Base-by-base conservation (phyloP, 2,329 filamentous ascomycete genomes). In the Beauveria bassiana region DNA sequence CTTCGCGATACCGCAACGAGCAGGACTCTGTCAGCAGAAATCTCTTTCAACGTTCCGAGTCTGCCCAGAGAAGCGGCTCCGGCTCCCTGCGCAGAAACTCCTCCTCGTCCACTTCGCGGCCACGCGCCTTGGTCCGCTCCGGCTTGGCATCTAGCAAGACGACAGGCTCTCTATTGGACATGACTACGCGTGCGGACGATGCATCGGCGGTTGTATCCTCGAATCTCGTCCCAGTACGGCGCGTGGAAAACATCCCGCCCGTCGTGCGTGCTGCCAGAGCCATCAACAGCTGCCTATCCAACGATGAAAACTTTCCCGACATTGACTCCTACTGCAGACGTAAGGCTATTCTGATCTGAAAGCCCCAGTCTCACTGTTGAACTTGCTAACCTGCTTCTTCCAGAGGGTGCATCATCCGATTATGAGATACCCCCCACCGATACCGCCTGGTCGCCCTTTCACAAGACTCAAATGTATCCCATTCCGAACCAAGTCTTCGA, bases 401-500 rank as follows among this genome's bases (percentile, higher is more conserved):
- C 6, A 96, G 91, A 93, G 78, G 92, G 95, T 65, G 87, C 89
- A 66, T 96, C 93, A 5, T 93, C 90, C 69, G 92, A 96, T 66
- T 98, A 98, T 77, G 91, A 97, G 68, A 78, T 96, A 54, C 84
- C 89, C 47, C 77, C 79, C 61, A 75, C 81, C 67, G 83, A 86
- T 46, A 78, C 81, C 14, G 83, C 92, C 64, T 95, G 92, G 89
- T 86, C 89, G 47, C 95, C 95, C 1, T 99, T 97, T 72, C 89
- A 96, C 71, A 91, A 89, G 74, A 84, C 88, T 31, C 88, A 90
- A 68, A 90, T 88, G 75, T 93, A 96, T 76, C 87, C 90, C 68
- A 93, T 99, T 59, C 95, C 95, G 54, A 92, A 97, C 67, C 85
- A 86, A 69, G 89, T 99, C 58, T 93, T 98, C 70, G 89, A 96